Base-by-base conservation (phyloP, 768 basidiomycete genomes). In the Suillus fuscotomentosus region DNA sequence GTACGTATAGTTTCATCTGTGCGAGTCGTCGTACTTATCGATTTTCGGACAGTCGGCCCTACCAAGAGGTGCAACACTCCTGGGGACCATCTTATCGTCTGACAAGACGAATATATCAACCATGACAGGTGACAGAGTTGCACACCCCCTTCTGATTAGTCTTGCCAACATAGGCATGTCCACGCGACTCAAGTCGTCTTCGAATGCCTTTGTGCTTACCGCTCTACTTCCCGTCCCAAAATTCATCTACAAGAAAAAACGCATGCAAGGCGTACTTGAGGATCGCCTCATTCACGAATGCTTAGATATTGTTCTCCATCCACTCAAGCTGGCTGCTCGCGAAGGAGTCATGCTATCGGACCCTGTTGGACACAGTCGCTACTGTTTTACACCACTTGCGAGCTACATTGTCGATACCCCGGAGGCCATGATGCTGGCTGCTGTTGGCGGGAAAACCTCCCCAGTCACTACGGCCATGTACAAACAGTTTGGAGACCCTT, bases 21-120 rank as follows among this genome's bases (percentile, higher is more conserved):
- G 45, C n/a, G 3, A 47, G 45, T 47, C 1, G 63, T 31, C 5
- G 2, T 69, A 17, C 38, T 42, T 42, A 42, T 43, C 31, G 9
- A 43, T 47, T 50, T 50, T 60, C 15, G n/a, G 55, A 69, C 70
- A 43, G 55, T 48, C 38, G 68, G 60, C 66, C 51, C 36, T 72
- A 20, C 70, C 70, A 11, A 24, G 3, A 41, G 71, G 68, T 39
- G 65, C 67, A 14, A 69, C 70, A n/a, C 24, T 73, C 11, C 48
- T 71, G 9, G 74, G 77, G 5, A 64, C 68, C 3, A 68, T 78
- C 11, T 59, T 71, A 5, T 71, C 73, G 9, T 75, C 74, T 0
- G 76, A 79, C 61, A 79, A 78, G 63, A 77, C 78, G 5, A 69
- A 70, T 60, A 70, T 79, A 11, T 71, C 77, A 0, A 63, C 67